Base-by-base conservation (phyloP, 805 yeast genomes). In the Lachancea dasiensis region DNA sequence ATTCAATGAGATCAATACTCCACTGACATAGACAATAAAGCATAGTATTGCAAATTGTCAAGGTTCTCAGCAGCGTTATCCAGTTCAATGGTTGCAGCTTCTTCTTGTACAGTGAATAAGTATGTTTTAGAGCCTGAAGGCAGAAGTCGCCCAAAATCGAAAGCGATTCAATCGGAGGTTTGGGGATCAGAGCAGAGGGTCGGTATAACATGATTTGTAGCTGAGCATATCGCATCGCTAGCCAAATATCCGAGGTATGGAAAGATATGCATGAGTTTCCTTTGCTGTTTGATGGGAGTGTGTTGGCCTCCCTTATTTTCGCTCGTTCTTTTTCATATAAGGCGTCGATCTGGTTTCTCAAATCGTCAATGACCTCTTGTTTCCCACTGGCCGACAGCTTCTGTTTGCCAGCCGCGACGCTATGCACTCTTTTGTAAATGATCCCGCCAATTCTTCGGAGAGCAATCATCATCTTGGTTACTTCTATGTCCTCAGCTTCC, bases 111-210 rank as follows among this genome's bases (percentile, higher is more conserved):
- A 72, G 44, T 28, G 62, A 64, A 52, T 71, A 71, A 1, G 72
- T 68, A 47, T 65, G 68, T 14, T 73, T 65, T 31, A 72, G 50
- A 9, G 69, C 67, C 32, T 70, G 68, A 10, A 71, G 48, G 38
- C 74, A 69, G 11, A 66, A 64, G 28, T 67, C 68, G 0, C 75
- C 72, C 32, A 73, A 44, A 9, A 61, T 56, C n/a, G 67, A 61
- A 24, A 73, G 39, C 5, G 64, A 60, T 16, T 62, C 65, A 10
- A 57, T 46, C 0, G 69, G 54, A 2, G 77, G 74, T 7, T 57
- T 56, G 3, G 78, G 76, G 7, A 66, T 61, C 31, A 73, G 51
- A 27, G 67, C 66, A 3, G 75, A 71, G 4, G 78, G 78, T 36
- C 75, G 61, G 45, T 72, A 74, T 5, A 74, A 48, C 40, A 69